Evolutionary conservation across 176 grass and related monocot genomes (phyloP).

Genomic region (Luzula sylvatica): DNA sequence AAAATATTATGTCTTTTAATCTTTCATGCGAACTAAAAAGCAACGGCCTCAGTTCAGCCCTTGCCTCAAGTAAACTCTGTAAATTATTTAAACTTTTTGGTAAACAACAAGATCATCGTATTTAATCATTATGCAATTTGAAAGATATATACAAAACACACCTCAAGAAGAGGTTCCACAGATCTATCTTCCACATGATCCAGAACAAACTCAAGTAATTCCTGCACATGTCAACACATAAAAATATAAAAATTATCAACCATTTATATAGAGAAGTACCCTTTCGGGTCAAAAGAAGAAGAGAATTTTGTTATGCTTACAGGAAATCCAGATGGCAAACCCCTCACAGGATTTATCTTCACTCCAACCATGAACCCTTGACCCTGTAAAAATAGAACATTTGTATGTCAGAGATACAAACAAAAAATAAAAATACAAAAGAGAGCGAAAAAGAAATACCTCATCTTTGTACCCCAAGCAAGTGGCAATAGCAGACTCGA

Average conservation of each 20-base stretch:
- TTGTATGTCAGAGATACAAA: background rate
- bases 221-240: constrained; percentile 32
- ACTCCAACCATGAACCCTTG: constrained; percentile 99
- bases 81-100: constrained; percentile 23
- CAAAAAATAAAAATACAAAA: constrained; percentile 3
- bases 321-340: constrained; percentile 91
- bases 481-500: constrained; percentile 87
- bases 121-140: too few relatives aligned
- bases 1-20: constrained; percentile 93
- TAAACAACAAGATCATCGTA: too few relatives aligned
- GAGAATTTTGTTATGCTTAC: constrained; percentile 44
- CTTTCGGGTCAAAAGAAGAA: constrained; percentile 16
- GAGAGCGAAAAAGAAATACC: constrained; percentile 22
- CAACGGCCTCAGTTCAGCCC: constrained; percentile 66
- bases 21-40: constrained; percentile 56
- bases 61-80: constrained; percentile 79
- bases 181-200: constrained; percentile 87
- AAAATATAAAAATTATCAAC: constrained; percentile 17
- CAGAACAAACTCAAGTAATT: constrained; percentile 80
- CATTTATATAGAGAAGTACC: constrained; percentile 10
- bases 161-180: constrained; percentile 71
- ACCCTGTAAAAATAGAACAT: constrained; percentile 34
- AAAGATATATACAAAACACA: constrained; percentile 18
- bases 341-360: constrained; percentile 80
- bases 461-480: constrained; percentile 95